Evolutionary conservation across 257 asterid species (phyloP), one percentile per base, ranked within the genome.

Genomic region (Jacaranda copaia): DNA sequence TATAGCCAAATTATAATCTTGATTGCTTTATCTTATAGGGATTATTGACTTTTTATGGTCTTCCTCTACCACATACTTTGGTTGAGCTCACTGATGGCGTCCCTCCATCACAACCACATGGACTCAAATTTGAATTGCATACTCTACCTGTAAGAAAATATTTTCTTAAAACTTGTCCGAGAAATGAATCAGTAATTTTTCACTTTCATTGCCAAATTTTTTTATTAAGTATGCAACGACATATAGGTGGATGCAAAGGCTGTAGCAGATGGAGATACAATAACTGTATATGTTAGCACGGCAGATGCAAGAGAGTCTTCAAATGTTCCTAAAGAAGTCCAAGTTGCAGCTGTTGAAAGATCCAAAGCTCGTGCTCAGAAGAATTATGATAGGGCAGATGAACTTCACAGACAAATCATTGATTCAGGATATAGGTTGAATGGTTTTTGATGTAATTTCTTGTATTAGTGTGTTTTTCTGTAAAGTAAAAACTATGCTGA

Each of bases 221-320:
- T 18, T 62, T 20, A 59, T 58, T 18, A 15, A 53, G 38, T 51
- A 18, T 43, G 74, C 13, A 8, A 38, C 5, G 58, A 53, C 48
- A 67, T 61, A 8, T 20, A 93, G 99, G 96, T 95, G 74, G 97
- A 95, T 82, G 88, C 89, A 3, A 95, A 87, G 81, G 97, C 99
- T 19, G 99, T 93, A 38, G 99, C 97, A 4, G 98, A 93, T 84
- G 99, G 98, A n/a, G 98, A 93, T 83, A 91, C 98, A 4, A 72
- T 95, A 70, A 95, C 93, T 8, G 98, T 89, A 14, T 95, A 90
- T 45, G 96, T 93, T 39, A 90, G 85, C 67, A 74, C 90, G 0
- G 66, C 10, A 8, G 92, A 89, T 80, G 83, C 87, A 7, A 87
- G 92, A 78, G 99, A 90, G 83, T 82, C 99, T 7, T 74, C 96